Percentiles rank a stretch among this genome's conserved stretches.
Conservation (phyloP, 2,329 filamentous ascomycete species). For the Taxawa tesnikishii region DNA sequence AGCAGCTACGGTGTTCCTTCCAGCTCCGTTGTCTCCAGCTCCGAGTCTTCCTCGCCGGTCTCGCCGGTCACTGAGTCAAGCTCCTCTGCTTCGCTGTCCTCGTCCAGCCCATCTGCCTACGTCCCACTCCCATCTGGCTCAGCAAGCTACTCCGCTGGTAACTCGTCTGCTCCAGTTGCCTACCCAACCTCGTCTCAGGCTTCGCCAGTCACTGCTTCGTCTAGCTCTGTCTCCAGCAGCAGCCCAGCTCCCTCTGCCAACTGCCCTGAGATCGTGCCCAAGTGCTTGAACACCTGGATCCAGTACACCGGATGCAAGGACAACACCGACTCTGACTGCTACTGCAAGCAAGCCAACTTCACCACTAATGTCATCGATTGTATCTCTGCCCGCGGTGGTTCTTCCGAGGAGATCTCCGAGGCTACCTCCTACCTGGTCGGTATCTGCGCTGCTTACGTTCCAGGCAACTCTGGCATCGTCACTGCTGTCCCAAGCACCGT, state of each 20-base stretch:
- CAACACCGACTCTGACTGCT: slow-evolving; percentile 75
- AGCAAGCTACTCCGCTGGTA: background rate
- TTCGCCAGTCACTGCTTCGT: background rate
- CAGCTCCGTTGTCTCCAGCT: slow-evolving; percentile 6
- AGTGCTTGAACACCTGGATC: slow-evolving; percentile 88
- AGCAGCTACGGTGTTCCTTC: slow-evolving; percentile 6
- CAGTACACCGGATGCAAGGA: slow-evolving; percentile 60
- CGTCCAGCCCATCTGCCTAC: slow-evolving; percentile 1
- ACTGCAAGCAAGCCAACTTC: slow-evolving; percentile 70
- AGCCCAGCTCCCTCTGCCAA: slow-evolving; percentile 9
- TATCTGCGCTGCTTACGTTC: slow-evolving; percentile 68
- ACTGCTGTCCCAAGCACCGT: slow-evolving; percentile 56
- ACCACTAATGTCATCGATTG: slow-evolving; percentile 71
- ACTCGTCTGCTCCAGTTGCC: slow-evolving; percentile 3
- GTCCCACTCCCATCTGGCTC: background rate
- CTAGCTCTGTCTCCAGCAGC: background rate
- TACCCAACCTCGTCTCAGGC: background rate
- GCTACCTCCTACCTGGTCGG: slow-evolving; percentile 80
- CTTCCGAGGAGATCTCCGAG: slow-evolving; percentile 51
- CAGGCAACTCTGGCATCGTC: slow-evolving; percentile 72
- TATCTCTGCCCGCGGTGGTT: slow-evolving; percentile 62
- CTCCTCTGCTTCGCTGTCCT: slow-evolving; percentile 2
- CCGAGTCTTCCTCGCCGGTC: slow-evolving; percentile 6
- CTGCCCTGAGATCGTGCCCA: slow-evolving; percentile 64
- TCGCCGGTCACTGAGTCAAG: slow-evolving; percentile 1